Base-by-base conservation (phyloP, 1,284 basidiomycete species). In the Boletus subluridellus region DNA sequence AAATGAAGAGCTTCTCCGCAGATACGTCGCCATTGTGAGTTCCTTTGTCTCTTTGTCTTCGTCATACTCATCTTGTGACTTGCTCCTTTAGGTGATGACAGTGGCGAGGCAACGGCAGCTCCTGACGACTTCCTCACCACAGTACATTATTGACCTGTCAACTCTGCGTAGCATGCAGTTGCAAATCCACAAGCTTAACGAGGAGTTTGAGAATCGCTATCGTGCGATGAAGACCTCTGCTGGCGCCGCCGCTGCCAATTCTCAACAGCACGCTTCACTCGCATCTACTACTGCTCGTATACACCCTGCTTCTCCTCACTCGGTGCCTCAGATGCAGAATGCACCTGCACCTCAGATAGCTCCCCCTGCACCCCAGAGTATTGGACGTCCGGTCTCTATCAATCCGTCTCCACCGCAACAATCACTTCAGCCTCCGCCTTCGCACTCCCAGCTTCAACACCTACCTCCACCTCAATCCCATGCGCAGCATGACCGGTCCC, bases 11-110 rank as follows among this genome's bases (percentile, higher is more conserved):
- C 42, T 70, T 24, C 72, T 85, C 45, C 78, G 73, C 66, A 81
- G 73, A 68, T 70, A 83, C 30, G 72, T 85, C 42, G 69, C 76
- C 10, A 83, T 86, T 55, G 87, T 89, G 63, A 60, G 82, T 65
- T 38, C n/a, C 54, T 65, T 65, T 64, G 44, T 66, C 45, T 58
- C 45, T 46, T 66, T 58, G 42, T 59, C 30, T 49, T 55, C 32
- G 17, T 46, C 44, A 37, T 35, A 15, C 56, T 65, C 24, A 60
- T 57, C 12, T 57, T 54, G 42, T 58, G 52, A 34, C 39, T 50
- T 17, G 30, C 41, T 59, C 50, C 54, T 32, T 48, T 61, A 89
- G 85, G 78, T 81, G 48, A 66, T 77, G 52, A 78, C 80, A 5
- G 79, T 82, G 21, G 72, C 75, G 45, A 78, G 78, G 49, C 87